Base-by-base conservation (phyloP, 2,329 filamentous ascomycete species). In the Fusarium camptoceras region DNA sequence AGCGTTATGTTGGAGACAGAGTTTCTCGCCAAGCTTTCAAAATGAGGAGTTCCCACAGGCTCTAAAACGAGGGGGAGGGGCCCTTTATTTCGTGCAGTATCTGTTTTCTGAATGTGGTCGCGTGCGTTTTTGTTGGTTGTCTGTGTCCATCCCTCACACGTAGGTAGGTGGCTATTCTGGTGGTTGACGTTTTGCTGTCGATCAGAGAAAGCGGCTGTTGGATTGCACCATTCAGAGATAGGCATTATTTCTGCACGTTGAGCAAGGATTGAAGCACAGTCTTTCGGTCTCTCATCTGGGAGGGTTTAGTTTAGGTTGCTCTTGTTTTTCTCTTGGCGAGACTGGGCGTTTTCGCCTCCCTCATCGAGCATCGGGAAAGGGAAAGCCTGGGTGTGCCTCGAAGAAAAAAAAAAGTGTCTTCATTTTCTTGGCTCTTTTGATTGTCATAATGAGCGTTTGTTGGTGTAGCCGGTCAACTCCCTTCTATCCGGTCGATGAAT, bases 341-440 rank as follows among this genome's bases (percentile, higher is more conserved):
- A 14, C 58, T 71, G 50, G 67, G 67, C 67, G 22, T 64, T 71
- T 64, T 71, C 37, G 54, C 67, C 57, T 59, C 49, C 39, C 48
- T 64, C 59, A 55, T 64, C 39, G 30, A 64, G 50, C 50, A 64
- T 54, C 37, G 47, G 25, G 14, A 14, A 41, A n/a, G 25, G 22
- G 25, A 42, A 27, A 11, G 16, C 46, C 22, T 66, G 54, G 67
- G 68, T 41, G 55, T 71, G 68, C 24, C 58, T 55, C 46, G 55
- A 50, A 49, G 15, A 54, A 34, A 15, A 57, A 15, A 57, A 34
- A 37, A 37, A 34, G 2, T 34, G 31, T 62, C 55, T 55, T 55
- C 8, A 4, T 42, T 51, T 28, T 39, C 67, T 70, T 70, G 68
- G 67, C 63, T 57, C 41, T 47, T 57, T 24, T 66, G 5, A 6